A percentile compares a stretch with the other conserved stretches of the same genome.
These are phyloP conservation scores for Breynia disticha DNA, from an alignment of 441 rosid genomes.

Conservation along the genomic window DNA sequence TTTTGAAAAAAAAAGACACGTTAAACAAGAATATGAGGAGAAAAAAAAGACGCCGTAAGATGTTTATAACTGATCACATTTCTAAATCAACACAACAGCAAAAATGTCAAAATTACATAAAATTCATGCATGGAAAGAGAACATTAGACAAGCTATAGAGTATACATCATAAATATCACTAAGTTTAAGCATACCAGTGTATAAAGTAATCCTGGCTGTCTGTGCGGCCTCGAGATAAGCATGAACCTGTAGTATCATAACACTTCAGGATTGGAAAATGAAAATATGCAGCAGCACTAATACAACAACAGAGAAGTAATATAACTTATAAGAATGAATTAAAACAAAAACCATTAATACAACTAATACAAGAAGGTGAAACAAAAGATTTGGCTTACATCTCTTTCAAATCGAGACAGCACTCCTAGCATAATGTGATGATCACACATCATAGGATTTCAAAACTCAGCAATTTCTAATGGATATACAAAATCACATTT, in stretches of 20 bases:
- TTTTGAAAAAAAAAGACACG: not conserved
- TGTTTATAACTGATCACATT: not conserved
- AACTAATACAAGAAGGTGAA: not conserved
- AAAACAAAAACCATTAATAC: not conserved
- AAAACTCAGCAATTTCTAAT: not conserved
- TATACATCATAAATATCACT: not conserved
- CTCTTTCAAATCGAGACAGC: not conserved
- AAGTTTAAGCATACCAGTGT: conserved; percentile 29
- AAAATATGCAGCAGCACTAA: conserved; percentile 5
- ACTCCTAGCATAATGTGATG: not conserved
- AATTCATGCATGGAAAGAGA: not conserved
- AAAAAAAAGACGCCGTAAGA: not conserved
- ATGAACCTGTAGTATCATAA: conserved; percentile 31
- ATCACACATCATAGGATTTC: not conserved
- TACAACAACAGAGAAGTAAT: not conserved
- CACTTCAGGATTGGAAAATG: conserved; percentile 6
- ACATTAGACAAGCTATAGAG: not conserved
- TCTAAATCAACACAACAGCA: not conserved
- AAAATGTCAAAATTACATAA: not conserved
- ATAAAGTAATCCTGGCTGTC: conserved; percentile 35
- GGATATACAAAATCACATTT: not conserved
- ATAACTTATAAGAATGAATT: not conserved
- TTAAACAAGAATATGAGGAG: not conserved
- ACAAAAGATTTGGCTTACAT: not conserved
- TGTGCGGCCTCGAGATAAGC: conserved; percentile 33